These are phyloP conservation scores for Samsoniella hepiali DNA, from an alignment of 2,329 filamentous ascomycete species.

Conservation along the genomic window DNA sequence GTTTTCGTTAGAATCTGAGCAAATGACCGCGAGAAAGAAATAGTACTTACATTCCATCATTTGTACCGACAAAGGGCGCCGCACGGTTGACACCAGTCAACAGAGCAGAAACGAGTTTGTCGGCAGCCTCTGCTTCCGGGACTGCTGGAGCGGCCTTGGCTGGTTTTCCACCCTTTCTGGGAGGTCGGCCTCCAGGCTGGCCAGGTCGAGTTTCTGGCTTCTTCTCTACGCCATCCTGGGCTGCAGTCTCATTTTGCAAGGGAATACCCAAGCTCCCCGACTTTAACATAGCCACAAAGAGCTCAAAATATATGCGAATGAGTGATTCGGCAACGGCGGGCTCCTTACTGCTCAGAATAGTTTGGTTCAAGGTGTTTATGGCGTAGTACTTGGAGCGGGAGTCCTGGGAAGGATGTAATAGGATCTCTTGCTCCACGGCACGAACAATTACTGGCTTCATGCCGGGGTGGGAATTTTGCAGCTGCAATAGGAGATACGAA, in stretches of 20 bases:
- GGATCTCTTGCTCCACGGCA: constrained; percentile 79
- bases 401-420: constrained; percentile 84
- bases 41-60: constrained; percentile 65
- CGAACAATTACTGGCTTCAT: constrained; percentile 91
- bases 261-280: constrained; percentile 38
- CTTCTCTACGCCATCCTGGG: constrained; percentile 32
- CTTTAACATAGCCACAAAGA: constrained; percentile 82
- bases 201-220: constrained; percentile 16
- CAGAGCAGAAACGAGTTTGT: constrained; percentile 89
- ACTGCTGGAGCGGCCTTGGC: constrained; percentile 38
- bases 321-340: constrained; percentile 75
- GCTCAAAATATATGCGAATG: constrained; percentile 85
- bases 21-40: neutral
- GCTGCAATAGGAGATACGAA: constrained; percentile 88
- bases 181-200: constrained; percentile 22
- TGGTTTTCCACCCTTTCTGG: constrained; percentile 26
- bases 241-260: constrained; percentile 45
- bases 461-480: constrained; percentile 81
- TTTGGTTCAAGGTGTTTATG: constrained; percentile 95
- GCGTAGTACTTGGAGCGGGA: constrained; percentile 91
- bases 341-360: constrained; percentile 82
- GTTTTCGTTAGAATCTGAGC: constrained; percentile 11
- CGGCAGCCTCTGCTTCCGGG: constrained; percentile 64
- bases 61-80: constrained; percentile 84
- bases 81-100: constrained; percentile 94